Base-by-base conservation (phyloP, 371 early-diverging fungal genomes). In the Mucor sp. region DNA sequence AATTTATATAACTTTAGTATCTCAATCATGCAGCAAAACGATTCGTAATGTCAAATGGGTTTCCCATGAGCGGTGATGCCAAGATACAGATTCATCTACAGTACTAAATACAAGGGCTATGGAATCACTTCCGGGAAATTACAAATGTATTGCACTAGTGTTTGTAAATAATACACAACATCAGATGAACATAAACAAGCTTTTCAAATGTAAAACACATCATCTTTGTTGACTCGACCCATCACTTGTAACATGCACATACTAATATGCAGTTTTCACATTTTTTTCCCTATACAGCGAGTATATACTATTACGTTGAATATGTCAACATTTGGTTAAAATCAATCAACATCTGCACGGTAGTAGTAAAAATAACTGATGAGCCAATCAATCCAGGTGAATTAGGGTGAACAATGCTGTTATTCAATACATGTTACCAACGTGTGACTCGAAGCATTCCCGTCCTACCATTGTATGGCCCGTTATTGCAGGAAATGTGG, bases 401-500 rank as follows among this genome's bases (percentile, higher is more conserved):
- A 25, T 53, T 12, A 53, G 53, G 53, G 53, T 25, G 53, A 53
- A 53, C 53, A 53, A 27, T 66, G 63, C 48, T 63, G 39, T 30
- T 21, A 55, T 55, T 53, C 14, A 53, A 53, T 53, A 53, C 12
- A 14, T 41, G 55, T 39, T 27, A 28, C 63, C 53, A 53, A 30
- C 55, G 63, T 55, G 53, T 17, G 25, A 37, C 37, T 39, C 7
- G 8, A 39, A 37, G 35, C 65, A 65, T 65, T 65, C 65, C 58
- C 58, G 65, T 65, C 48, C 59, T 47, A 65, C 65, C 58, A 23
- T 48, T 15, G 37, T 30, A 43, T 58, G 58, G 37, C 68, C 63
- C 50, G 50, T 69, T 69, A 69, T 69, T 69, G 65, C 69, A 64
- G 64, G 55, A 64, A 37, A 60, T 44, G 6, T 17, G 35, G 58